Conservation (phyloP, 345 rosid genomes). For the Corchorus olitorius region DNA sequence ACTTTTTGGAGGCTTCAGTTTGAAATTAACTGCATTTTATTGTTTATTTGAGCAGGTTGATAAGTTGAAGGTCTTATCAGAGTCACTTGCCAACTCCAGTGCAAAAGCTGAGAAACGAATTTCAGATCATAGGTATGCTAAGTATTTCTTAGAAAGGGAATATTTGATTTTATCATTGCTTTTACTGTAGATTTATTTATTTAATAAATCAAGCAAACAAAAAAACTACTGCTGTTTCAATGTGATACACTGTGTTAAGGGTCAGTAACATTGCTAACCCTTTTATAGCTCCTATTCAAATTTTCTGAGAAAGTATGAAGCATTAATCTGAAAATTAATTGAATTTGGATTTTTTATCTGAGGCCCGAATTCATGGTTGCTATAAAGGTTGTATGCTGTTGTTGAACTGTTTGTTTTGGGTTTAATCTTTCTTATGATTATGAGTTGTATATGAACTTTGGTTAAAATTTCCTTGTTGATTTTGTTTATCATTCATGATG, state of each 20-base stretch:
- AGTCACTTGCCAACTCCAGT: constrained; percentile 79
- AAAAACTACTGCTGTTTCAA: not conserved
- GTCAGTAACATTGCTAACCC: not conserved
- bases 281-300: not conserved
- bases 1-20: not conserved
- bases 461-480: not conserved
- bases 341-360: not conserved
- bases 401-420: not conserved
- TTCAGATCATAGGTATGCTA: constrained; percentile 12
- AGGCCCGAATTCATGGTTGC: not conserved
- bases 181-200: not conserved
- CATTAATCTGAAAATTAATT: not conserved
- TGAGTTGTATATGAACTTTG: not conserved
- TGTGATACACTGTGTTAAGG: not conserved
- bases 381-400: not conserved
- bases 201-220: not conserved
- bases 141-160: not conserved
- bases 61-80: constrained; percentile 88
- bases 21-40: not conserved
- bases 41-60: constrained; percentile 35
- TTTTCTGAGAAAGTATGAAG: not conserved
- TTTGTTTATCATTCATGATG: not conserved
- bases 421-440: constrained; percentile 1
- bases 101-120: constrained; percentile 90
- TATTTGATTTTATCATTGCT: constrained; percentile 3